These are phyloP conservation scores for Globisporangium canariense DNA, from an alignment of 352 stramenopile species.

Conservation along the genomic window DNA sequence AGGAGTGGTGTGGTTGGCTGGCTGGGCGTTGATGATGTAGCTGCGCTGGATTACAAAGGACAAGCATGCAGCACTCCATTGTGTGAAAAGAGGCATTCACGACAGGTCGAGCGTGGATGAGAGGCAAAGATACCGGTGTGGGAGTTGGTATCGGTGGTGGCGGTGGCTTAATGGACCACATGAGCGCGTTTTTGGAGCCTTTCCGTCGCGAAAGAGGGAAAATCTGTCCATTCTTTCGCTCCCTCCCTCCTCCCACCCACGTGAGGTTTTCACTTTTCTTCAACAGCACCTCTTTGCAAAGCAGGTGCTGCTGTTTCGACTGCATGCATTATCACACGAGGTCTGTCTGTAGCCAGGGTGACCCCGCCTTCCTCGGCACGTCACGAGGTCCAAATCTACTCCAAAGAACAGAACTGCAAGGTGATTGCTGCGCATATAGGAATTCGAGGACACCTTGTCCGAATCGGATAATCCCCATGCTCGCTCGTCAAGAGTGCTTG, in stretches of 20 bases:
- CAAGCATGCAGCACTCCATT: not conserved
- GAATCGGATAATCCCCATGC: too few relatives aligned
- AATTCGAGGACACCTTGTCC: not conserved
- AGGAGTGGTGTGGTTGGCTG: not conserved
- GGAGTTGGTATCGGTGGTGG: not conserved
- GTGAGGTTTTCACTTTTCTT: not conserved
- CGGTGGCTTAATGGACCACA: too few relatives aligned
- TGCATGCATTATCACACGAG: not conserved
- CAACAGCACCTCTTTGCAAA: conserved; percentile 5
- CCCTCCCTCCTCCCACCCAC: not conserved
- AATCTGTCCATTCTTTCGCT: not conserved
- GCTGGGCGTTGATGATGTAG: not conserved
- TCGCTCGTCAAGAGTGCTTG: too few relatives aligned
- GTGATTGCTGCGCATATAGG: not conserved
- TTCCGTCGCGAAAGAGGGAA: conserved; percentile 1
- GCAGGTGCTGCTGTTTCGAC: not conserved
- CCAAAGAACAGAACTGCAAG: not conserved
- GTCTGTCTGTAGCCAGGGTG: too few relatives aligned
- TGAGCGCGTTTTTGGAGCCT: not conserved
- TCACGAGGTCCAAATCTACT: not conserved
- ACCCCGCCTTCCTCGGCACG: not conserved
- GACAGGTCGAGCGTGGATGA: not conserved
- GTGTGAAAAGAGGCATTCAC: not conserved
- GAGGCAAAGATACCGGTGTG: not conserved
- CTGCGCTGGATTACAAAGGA: not conserved